Conservation (phyloP, 768 basidiomycete genomes). For the Tylopilus rubrobrunneus region DNA sequence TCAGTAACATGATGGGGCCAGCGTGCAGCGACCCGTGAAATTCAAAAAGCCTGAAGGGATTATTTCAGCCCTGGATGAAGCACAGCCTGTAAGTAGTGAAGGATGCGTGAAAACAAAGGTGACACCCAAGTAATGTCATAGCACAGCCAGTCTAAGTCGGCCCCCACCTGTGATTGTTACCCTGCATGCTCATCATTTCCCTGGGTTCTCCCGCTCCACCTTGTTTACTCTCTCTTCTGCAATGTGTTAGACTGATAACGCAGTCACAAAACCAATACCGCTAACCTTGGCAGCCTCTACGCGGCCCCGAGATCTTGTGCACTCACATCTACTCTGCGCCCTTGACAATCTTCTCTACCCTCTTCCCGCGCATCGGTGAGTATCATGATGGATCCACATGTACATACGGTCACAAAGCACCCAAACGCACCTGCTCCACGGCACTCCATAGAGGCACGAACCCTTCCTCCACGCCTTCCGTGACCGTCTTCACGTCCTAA, state of each 20-base stretch:
- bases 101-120: background rate
- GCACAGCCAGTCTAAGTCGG: background rate
- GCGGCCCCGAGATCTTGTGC: background rate
- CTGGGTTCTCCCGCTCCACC: background rate
- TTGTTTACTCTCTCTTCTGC: background rate
- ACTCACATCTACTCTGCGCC: slow-evolving; percentile 1
- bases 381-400: too few species aligned
- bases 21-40: background rate
- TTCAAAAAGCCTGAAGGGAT: background rate
- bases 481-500: slow-evolving; percentile 2
- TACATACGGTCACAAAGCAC: background rate
- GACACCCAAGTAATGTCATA: background rate
- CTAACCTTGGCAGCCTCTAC: background rate
- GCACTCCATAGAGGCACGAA: slow-evolving; percentile 2
- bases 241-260: background rate
- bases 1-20: background rate
- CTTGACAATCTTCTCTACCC: slow-evolving; percentile 2
- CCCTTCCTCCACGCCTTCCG: background rate
- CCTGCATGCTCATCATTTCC: background rate
- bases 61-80: background rate
- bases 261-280: too few species aligned
- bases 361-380: background rate
- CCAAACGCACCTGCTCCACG: slow-evolving; percentile 9
- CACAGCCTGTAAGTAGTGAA: background rate
- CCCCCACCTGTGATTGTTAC: too few species aligned